A percentile compares a stretch with the other conserved stretches of the same genome.
These are phyloP conservation scores for Tuber umbilicatum DNA, from an alignment of 495 filamentous ascomycete species.

Conservation along the genomic window DNA sequence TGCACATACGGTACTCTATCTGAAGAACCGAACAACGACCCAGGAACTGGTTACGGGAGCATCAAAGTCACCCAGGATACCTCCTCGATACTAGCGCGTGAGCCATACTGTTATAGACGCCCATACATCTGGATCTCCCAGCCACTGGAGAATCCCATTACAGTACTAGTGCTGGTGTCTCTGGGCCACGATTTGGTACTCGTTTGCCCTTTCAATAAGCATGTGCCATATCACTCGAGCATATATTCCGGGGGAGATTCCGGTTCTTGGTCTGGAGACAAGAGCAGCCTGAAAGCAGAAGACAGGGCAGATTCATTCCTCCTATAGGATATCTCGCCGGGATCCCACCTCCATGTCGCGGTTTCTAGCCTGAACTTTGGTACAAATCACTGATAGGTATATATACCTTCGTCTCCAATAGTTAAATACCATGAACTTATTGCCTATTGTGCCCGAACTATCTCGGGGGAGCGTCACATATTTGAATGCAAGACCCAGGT, in stretches of 20 bases:
- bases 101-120: neutral
- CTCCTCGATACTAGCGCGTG: neutral
- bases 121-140: neutral
- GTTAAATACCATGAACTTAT: neutral
- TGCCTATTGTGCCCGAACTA: neutral
- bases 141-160: neutral
- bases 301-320: neutral
- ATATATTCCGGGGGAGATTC: too few relatives aligned
- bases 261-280: too few relatives aligned
- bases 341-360: neutral
- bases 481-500: neutral
- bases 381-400: neutral
- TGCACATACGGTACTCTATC: neutral
- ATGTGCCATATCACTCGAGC: too few relatives aligned
- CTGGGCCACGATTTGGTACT: too few relatives aligned
- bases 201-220: too few relatives aligned
- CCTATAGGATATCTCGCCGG: neutral
- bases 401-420: neutral
- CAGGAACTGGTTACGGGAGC: neutral
- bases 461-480: neutral
- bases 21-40: neutral
- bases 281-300: neutral
- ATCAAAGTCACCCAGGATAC: neutral
- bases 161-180: too few relatives aligned
- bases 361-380: neutral